Evolutionary conservation across 2,329 filamentous ascomycete genomes (phyloP).

Genomic region (Trematosphaeria pertusa): DNA sequence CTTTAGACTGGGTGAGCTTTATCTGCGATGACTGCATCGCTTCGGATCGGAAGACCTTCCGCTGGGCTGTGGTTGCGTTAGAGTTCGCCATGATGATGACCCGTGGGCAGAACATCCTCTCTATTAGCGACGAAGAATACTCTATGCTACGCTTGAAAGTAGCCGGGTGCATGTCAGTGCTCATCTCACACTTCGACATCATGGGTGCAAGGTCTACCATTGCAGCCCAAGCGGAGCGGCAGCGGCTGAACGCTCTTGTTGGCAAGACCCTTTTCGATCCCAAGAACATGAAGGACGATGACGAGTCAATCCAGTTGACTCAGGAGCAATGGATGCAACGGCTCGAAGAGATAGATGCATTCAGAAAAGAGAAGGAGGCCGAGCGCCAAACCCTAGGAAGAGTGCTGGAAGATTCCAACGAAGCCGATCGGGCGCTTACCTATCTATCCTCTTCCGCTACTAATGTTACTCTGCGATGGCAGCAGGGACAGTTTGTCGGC

Average conservation of each 20-base stretch:
- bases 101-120: slow-evolving; percentile 89
- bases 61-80: slow-evolving; percentile 93
- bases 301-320: slow-evolving; percentile 80
- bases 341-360: slow-evolving; percentile 77
- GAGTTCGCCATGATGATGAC: slow-evolving; percentile 99
- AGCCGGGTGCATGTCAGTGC: slow-evolving; percentile 93
- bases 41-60: slow-evolving; percentile 92
- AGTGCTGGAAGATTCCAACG: slow-evolving; percentile 92
- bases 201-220: slow-evolving; percentile 95
- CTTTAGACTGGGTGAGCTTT: slow-evolving; percentile 96
- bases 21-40: slow-evolving; percentile 97
- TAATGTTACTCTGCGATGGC: slow-evolving; percentile 95
- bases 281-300: slow-evolving; percentile 76
- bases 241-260: slow-evolving; percentile 80
- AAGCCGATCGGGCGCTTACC: slow-evolving; percentile 92
- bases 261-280: slow-evolving; percentile 81
- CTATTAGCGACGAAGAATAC: slow-evolving; percentile 88
- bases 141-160: slow-evolving; percentile 83
- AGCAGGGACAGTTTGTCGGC: slow-evolving; percentile 97
- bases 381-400: slow-evolving; percentile 88
- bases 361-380: slow-evolving; percentile 78
- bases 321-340: slow-evolving; percentile 76
- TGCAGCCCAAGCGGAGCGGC: slow-evolving; percentile 92
- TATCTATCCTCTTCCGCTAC: slow-evolving; percentile 93
- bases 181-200: slow-evolving; percentile 99